Conservation (phyloP, 2,329 filamentous ascomycete species). For the Hypoxylon sp. region DNA sequence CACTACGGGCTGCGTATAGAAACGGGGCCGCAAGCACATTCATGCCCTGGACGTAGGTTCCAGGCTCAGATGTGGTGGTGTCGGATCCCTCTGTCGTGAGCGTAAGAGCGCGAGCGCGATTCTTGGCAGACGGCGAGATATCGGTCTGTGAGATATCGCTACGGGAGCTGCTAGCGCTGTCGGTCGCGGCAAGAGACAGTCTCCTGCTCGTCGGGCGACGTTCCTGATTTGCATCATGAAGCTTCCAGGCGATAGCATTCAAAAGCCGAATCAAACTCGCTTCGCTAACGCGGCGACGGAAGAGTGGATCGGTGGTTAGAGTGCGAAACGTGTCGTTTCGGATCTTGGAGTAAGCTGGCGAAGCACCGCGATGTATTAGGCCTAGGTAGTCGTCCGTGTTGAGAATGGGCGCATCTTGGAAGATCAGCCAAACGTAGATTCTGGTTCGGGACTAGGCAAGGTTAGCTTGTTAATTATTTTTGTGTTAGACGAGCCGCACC, state of each 20-base stretch:
- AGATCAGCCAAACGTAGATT: conserved; percentile 96
- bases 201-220: conserved; percentile 53
- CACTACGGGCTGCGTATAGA: conserved; percentile 92
- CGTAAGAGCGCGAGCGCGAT: conserved; percentile 69
- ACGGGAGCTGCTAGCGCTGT: conserved; percentile 57
- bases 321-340: conserved; percentile 98
- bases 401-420: conserved; percentile 88
- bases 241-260: conserved; percentile 94
- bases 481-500: conserved; percentile 63
- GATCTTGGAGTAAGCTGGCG: conserved; percentile 96
- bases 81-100: conserved; percentile 76
- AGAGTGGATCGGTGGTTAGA: conserved; percentile 95
- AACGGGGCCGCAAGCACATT: conserved; percentile 97
- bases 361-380: conserved; percentile 92
- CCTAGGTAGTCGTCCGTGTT: conserved; percentile 89
- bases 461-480: conserved; percentile 30
- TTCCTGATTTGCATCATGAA: conserved; percentile 81
- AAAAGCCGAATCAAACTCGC: conserved; percentile 93
- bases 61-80: conserved; percentile 73
- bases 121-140: conserved; percentile 62
- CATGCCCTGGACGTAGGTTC: conserved; percentile 98
- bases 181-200: conserved; percentile 51
- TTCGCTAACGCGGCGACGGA: conserved; percentile 94
- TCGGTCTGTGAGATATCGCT: conserved; percentile 59
- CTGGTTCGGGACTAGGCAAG: conserved; percentile 82